Evolutionary conservation across 805 yeast genomes (phyloP), one percentile per base, ranked within the genome.

Genomic region (Candida pini): DNA sequence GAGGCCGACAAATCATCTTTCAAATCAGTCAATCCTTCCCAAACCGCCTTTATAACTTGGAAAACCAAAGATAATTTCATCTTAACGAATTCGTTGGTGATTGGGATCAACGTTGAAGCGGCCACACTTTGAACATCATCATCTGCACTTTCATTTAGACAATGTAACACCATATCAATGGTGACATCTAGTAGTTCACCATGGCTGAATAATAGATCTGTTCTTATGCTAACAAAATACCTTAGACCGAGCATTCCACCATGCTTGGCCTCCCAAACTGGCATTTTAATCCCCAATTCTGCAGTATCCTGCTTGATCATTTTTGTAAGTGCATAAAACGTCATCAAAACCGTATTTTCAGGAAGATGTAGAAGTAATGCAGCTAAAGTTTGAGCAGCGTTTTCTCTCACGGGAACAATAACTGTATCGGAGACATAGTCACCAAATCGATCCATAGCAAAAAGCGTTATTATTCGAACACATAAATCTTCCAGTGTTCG

Each of bases 41-140:
- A 92, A n/a, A 92, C 78, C 3, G 88, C 92, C 9, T 73, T 69
- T 21, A 75, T 60, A 15, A 75, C 55, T 13, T 71, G 62, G 34
- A 66, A 68, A 4, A 73, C 68, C 18, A 78, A 54, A 25, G 65
- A 66, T 23, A 73, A 49, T 34, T 79, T 73, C 28, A 81, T 62
- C 25, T 70, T 65, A n/a, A 89, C 89, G 56, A 90, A 86, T 44
- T 86, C 85, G n/a, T 71, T 67, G 2, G 96, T 88, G 30, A 92
- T 85, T 4, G 98, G 98, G 0, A 90, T 69, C 34, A 92, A 64
- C 1, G 96, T 87, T 3, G 95, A 83, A 0, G 98, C 97, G 17
- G 96, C 88, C 30, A 90, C 96, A 7, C 96, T 88, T 57, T 94
- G 97, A 18, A 92, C 97, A 56, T 92, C 99, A 57, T 89, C 97